Conservation (phyloP, 2,329 filamentous ascomycete species). For the Colletotrichum caudatum region DNA sequence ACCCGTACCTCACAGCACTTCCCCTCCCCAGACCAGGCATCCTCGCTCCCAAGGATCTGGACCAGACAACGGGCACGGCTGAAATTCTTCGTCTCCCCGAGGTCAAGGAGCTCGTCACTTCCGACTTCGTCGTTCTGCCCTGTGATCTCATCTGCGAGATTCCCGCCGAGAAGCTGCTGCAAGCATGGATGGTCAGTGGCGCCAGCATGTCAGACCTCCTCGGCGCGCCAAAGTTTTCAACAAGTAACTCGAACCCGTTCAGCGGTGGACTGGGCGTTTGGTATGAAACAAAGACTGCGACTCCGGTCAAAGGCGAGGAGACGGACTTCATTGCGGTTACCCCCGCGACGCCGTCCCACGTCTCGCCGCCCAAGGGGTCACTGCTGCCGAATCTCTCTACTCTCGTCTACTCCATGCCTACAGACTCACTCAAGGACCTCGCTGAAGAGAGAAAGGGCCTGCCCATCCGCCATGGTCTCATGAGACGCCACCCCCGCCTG, state of each 20-base stretch:
- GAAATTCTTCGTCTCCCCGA: conserved; percentile 88
- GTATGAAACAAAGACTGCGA: conserved; percentile 85
- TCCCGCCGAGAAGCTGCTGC: conserved; percentile 82
- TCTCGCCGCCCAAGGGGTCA: conserved; percentile 63
- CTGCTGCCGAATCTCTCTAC: conserved; percentile 78
- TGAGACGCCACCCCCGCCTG: conserved; percentile 79
- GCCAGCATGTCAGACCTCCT: conserved; percentile 75
- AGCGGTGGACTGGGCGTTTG: conserved; percentile 89
- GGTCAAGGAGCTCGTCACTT: conserved; percentile 80
- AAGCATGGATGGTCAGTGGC: conserved; percentile 92
- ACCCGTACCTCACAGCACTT: conserved; percentile 80
- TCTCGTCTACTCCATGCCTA: conserved; percentile 87
- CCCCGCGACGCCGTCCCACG: conserved; percentile 69
- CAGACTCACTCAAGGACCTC: conserved; percentile 87
- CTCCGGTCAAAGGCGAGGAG: conserved; percentile 87
- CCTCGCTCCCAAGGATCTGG: conserved; percentile 79
- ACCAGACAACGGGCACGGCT: conserved; percentile 88
- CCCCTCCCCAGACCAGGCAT: conserved; percentile 80
- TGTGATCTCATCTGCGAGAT: conserved; percentile 95
- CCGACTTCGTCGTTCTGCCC: conserved; percentile 90
- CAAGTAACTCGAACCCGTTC: conserved; percentile 55
- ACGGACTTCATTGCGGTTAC: conserved; percentile 91
- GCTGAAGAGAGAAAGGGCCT: conserved; percentile 80
- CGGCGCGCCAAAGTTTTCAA: conserved; percentile 58
- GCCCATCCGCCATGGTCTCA: conserved; percentile 79